Conservation (phyloP, 371 early-diverging fungal species). For the Batkoa obscura region DNA sequence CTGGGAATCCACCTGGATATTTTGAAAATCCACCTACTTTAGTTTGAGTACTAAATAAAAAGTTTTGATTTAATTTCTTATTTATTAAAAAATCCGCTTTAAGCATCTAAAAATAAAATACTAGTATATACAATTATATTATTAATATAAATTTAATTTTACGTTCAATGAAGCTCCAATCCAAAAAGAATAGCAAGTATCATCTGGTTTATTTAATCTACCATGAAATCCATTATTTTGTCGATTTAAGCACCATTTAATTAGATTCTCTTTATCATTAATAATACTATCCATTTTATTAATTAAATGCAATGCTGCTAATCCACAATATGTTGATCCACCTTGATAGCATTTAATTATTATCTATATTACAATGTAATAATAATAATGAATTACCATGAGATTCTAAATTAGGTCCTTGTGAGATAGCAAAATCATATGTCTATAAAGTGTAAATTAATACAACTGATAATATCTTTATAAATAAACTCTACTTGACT, state of each 20-base stretch:
- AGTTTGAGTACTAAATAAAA: slow-evolving; percentile 2
- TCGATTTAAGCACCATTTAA: slow-evolving; percentile 63
- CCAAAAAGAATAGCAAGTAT: slow-evolving; percentile 98
- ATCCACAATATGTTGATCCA: slow-evolving; percentile 79
- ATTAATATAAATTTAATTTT: slow-evolving; percentile 5
- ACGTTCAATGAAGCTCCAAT: slow-evolving; percentile 36
- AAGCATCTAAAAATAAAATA: background rate
- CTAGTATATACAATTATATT: slow-evolving; percentile 28
- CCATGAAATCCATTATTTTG: slow-evolving; percentile 85
- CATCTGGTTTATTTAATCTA: slow-evolving; percentile 71
- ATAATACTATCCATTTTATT: slow-evolving; percentile 29
- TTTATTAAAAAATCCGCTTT: background rate
- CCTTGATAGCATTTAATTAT: slow-evolving; percentile 13
- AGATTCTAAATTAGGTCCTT: slow-evolving; percentile 59
- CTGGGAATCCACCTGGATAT: slow-evolving; percentile 6
- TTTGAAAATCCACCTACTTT: slow-evolving; percentile 6
- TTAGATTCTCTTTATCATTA: slow-evolving; percentile 26
- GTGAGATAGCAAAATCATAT: slow-evolving; percentile 69
- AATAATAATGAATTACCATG: slow-evolving; percentile 35
- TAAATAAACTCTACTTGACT: slow-evolving; percentile 26
- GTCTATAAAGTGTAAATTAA: slow-evolving; percentile 15
- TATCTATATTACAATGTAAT: no score
- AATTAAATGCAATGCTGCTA: slow-evolving; percentile 66
- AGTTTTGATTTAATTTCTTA: background rate
- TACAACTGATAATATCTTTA: slow-evolving; percentile 1